Base-by-base conservation (phyloP, 2,329 filamentous ascomycete species). In the Fusarium subglutinans region DNA sequence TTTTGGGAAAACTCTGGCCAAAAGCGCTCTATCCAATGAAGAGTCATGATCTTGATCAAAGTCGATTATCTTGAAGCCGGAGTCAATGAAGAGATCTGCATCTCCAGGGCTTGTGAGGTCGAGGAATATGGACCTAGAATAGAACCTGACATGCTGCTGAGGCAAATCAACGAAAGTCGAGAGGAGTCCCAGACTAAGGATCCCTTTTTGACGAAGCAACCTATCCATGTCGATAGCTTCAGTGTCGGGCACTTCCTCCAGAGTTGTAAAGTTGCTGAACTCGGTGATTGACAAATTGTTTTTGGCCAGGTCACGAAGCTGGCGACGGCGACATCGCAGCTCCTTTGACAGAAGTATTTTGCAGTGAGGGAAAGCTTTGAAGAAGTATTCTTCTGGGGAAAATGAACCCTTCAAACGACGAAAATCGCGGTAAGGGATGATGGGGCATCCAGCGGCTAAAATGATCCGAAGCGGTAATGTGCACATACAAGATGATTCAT, bases 41-140 rank as follows among this genome's bases (percentile, higher is more conserved):
- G 28, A 13, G 11, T 2, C 8, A n/a, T 18, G 1, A 4, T n/a
- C 22, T 18, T 10, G 3, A 24, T 8, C 22, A 5, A n/a, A 1
- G 6, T 0, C 0, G 24, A 24, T 24, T 24, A 50, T 2, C 15
- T n/a, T 14, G 22, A 50, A 50, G 11, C 1, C 28, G 0, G 3
- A 7, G 22, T 24, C 15, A 7, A 33, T 0, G 11, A 50, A 50
- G 11, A 50, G 3, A 14, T 33, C 2, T 18, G 47, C 47, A 18
- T 33, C 47, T 50, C 10, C 15, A 2, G 47, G 28, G 2, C 0
- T 5, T 2, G 0, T 0, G 0, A 50, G 3, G 2, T 50, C 2
- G 8, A 24, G 8, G 15, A 50, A 50, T 13, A 50, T 50, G 10
- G 47, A 24, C 24, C 24, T 24, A 24, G 24, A 24, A 24, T 24